phyloP scores from a whole-genome alignment of 1,284 basidiomycete species.

The Boletus mariae region DNA sequence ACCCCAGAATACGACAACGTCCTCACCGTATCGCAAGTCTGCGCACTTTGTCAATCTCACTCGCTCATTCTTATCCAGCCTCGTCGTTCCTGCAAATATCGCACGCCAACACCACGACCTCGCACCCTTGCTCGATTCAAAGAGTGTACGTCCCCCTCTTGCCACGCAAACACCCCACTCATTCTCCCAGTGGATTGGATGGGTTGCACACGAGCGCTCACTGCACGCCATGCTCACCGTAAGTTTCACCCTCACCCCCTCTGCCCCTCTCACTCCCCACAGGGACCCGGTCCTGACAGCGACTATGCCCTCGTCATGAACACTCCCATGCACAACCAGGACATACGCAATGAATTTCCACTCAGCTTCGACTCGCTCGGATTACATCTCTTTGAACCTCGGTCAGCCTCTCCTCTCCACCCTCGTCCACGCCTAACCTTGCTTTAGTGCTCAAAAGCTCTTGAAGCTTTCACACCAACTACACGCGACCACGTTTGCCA shows the following conservation, averaged over 20 bases:
- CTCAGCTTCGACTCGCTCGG: slow-evolving; percentile 18
- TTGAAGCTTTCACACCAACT: slow-evolving; percentile 37
- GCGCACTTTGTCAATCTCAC: neutral
- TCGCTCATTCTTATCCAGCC: slow-evolving; percentile 3
- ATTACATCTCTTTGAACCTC: slow-evolving; percentile 34
- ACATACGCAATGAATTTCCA: slow-evolving; percentile 30
- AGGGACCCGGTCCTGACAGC: slow-evolving; percentile 28
- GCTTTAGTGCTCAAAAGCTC: slow-evolving; percentile 37
- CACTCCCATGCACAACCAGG: slow-evolving; percentile 23
- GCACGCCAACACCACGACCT: slow-evolving; percentile 37
- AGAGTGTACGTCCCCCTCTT: slow-evolving; percentile 26
- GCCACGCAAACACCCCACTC: neutral
- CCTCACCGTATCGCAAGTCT: slow-evolving; percentile 40
- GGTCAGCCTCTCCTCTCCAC: slow-evolving; percentile 19
- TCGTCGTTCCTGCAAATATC: slow-evolving; percentile 33
- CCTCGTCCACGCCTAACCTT: neutral
- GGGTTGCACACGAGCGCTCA: slow-evolving; percentile 24
- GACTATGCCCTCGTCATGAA: slow-evolving; percentile 33
- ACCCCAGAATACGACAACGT: slow-evolving; percentile 39
- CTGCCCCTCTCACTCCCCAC: neutral
- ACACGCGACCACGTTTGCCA: slow-evolving; percentile 35
- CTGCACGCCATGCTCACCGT: slow-evolving; percentile 19
- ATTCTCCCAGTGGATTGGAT: slow-evolving; percentile 19
- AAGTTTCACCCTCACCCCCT: neutral
- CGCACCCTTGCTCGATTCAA: slow-evolving; percentile 25